Base-by-base conservation (phyloP, 768 basidiomycete species). In the Russula sp. region DNA sequence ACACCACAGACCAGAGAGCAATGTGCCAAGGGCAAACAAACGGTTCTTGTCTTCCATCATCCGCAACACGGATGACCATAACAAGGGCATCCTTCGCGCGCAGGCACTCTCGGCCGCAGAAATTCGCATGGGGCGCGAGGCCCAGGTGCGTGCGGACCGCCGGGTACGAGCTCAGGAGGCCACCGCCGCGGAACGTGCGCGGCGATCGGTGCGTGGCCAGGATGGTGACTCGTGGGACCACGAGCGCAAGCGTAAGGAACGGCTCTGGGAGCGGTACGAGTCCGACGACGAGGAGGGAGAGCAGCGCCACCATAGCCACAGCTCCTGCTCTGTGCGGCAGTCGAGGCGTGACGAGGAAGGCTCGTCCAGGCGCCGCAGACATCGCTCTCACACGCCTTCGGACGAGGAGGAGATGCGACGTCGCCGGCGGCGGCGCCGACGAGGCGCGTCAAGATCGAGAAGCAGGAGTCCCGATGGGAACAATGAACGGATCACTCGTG, bases 1-100 rank as follows among this genome's bases (percentile, higher is more conserved):
- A 8, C 59, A 35, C 66, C 59, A 35, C 66, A 90, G 87, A 59
- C 73, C 81, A 6, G 89, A 91, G 68, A 81, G 78, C 66, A 85
- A 85, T 72, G 85, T 83, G 1, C 92, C 92, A 0, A 85, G 81
- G 66, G 73, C 95, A 36, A 90, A 91, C 75, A 91, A 91, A 69
- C 88, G 89, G 0, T 91, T 91, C 70, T 75, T 91, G 32, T 81
- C 83, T 0, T 86, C 87, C 22, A 93, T 99, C 63, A 94, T 99
- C 59, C 84, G 87, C 67, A 93, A 83, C 66, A 97, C 97, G 5
- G 95, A 97, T 70, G 95, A 95, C 60, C 97, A 99, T 70, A 99
- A 99, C 73, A 85, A 87, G 74, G 85, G 88, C 13, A 78, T 99
- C 49, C 72, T 91, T 22, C 81, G 82, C 58, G 81, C 88, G 29